A percentile compares a stretch with the other conserved stretches of the same genome.
phyloP scores from a whole-genome alignment of 1,284 basidiomycete genomes.

The Ceratobasidium sp. region DNA sequence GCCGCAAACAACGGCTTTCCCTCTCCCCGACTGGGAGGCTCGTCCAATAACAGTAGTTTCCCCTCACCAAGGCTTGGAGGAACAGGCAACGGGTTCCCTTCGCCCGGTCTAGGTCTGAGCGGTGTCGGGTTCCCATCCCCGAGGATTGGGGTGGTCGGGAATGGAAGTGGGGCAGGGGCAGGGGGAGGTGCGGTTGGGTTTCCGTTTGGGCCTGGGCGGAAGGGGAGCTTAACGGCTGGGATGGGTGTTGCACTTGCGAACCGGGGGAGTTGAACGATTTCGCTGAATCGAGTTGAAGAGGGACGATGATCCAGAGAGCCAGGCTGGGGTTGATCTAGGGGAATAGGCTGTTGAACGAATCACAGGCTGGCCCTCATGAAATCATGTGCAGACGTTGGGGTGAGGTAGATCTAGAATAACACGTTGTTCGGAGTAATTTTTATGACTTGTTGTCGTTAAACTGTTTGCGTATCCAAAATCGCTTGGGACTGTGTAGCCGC shows the following conservation, averaged over 20 bases:
- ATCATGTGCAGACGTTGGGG: no score
- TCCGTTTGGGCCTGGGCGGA: conserved; percentile 14
- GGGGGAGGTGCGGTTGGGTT: background rate
- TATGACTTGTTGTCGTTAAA: no score
- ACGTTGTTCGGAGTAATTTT: no score
- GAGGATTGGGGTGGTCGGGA: background rate
- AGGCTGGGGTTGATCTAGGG: no score
- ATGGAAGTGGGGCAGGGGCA: background rate
- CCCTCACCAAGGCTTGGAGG: conserved; percentile 11
- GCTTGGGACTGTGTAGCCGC: no score
- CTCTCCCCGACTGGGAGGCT: background rate
- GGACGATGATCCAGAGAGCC: no score
- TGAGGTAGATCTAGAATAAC: no score
- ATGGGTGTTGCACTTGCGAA: conserved; percentile 42
- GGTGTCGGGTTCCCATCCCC: conserved; percentile 29
- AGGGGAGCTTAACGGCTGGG: conserved; percentile 29
- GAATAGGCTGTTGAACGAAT: no score
- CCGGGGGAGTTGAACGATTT: conserved; percentile 11
- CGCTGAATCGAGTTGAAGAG: no score
- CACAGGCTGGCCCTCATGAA: no score
- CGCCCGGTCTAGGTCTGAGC: background rate
- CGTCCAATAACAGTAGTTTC: background rate
- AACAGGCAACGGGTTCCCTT: conserved; percentile 7
- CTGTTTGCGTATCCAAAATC: no score
- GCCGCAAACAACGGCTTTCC: background rate